Evolutionary conservation across 208 protist genomes (phyloP), one percentile per base, ranked within the genome.

Genomic region (Leptomonas pyrrhocoris): DNA sequence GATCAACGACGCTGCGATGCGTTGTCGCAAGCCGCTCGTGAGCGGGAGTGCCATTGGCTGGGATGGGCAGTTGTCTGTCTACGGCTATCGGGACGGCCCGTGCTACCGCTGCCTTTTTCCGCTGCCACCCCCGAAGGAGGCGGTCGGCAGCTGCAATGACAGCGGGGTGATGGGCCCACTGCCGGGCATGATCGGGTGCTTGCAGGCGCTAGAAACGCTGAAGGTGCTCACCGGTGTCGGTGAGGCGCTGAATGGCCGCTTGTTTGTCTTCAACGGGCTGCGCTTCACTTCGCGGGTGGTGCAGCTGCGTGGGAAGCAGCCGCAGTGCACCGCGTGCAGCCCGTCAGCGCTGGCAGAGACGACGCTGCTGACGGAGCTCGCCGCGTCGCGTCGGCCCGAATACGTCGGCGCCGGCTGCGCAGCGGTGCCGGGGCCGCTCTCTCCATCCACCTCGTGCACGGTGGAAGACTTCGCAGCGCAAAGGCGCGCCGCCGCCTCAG

Each of bases 41-140:
- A 98, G 95, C 45, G 96, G 92, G n/a, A 92, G 90, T 66, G 95
- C 96, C n/a, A 86, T 98, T 61, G 85, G 94, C 34, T 97, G 93
- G 88, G 96, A 99, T 16, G 97, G 96, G 34, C 97, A 99, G 81
- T 77, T 99, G 4, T 89, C 92, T 18, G 93, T 98, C 3, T 98
- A 96, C 82, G 84, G 85, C 53, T 88, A 85, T 58, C 21, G 67
- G 9, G 73, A 70, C 28, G 88, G 91, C 6, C 94, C 96, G 23
- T 98, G 96, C 80, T 98, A 98, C 62, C 93, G 97, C 53, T 98
- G 97, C 62, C 60, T 98, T 25, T 98, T 96, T 57, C 95, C 97
- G 12, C 31, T 74, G 13, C 93, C 96, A 15, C 96, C 94, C 12
- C 93, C 94, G 19, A 30, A 80, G 2, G 84, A 61, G 5, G 83